A percentile compares a stretch with the other conserved stretches of the same genome.
Conservation (phyloP, 2,329 filamentous ascomycete species). For the Stromatinia cepivora region DNA sequence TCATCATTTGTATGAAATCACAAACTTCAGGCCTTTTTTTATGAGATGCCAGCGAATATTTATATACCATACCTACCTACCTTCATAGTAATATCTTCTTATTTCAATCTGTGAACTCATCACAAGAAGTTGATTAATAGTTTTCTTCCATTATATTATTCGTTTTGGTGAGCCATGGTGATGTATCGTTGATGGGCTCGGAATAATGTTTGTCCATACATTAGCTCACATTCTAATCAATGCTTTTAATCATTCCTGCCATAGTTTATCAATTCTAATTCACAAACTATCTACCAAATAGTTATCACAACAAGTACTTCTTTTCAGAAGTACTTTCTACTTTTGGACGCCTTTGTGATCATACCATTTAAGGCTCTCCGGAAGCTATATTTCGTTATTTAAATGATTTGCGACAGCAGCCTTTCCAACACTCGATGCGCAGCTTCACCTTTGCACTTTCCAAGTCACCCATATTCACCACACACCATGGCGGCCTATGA, state of each 20-base stretch:
- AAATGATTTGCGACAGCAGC: slow-evolving; percentile 16
- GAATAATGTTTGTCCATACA: neutral
- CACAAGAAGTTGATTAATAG: neutral
- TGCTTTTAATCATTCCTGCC: neutral
- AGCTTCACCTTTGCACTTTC: slow-evolving; percentile 12
- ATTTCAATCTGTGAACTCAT: neutral
- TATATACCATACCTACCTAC: no score
- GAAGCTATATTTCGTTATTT: neutral
- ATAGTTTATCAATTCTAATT: neutral
- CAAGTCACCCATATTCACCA: slow-evolving; percentile 11
- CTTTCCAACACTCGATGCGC: slow-evolving; percentile 13
- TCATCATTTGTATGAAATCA: neutral
- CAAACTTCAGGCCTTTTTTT: neutral
- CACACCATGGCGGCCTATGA: slow-evolving; percentile 38
- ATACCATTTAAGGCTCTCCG: neutral
- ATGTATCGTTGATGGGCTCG: neutral
- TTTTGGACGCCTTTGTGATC: neutral
- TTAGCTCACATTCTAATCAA: neutral
- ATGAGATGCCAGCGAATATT: no score
- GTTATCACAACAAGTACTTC: neutral
- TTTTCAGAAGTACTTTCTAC: neutral
- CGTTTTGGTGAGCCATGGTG: neutral
- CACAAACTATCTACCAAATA: neutral
- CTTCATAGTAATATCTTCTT: no score
- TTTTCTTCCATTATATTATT: neutral